phyloP scores from a whole-genome alignment of 352 stramenopile species.

The Pythium pyrilobum region DNA sequence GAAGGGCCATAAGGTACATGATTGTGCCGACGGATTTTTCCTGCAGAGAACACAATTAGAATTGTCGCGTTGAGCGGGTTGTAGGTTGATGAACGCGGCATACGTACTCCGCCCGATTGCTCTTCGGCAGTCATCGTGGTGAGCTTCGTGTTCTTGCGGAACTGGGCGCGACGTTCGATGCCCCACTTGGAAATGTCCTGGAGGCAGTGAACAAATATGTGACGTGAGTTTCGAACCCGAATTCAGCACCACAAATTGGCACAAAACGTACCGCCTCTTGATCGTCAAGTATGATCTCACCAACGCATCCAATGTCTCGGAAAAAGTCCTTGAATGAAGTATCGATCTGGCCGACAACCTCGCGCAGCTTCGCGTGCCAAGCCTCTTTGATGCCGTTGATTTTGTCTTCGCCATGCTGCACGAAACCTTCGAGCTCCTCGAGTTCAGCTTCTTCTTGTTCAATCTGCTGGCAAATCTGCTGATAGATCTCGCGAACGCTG shows the following conservation, averaged over 20 bases:
- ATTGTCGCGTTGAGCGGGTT: too few relatives aligned
- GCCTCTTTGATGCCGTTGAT: constrained; percentile 75
- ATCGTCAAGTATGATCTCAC: constrained; percentile 77
- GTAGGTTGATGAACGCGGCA: neutral
- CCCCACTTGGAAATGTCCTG: constrained; percentile 87
- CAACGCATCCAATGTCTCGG: constrained; percentile 80
- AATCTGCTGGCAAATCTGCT: constrained; percentile 64
- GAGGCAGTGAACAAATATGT: neutral
- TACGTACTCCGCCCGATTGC: constrained; percentile 78
- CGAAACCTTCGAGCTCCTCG: constrained; percentile 51
- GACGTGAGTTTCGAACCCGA: too few relatives aligned
- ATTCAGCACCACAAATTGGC: neutral
- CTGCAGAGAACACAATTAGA: constrained; percentile 20
- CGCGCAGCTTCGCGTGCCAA: constrained; percentile 61
- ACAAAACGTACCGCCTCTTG: constrained; percentile 42
- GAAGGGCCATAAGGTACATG: constrained; percentile 89
- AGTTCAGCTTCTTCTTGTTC: constrained; percentile 51
- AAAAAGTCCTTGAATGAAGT: constrained; percentile 82
- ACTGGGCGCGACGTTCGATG: constrained; percentile 80
- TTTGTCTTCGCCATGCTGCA: constrained; percentile 53
- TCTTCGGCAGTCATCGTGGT: constrained; percentile 84
- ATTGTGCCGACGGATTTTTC: constrained; percentile 90
- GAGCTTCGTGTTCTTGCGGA: constrained; percentile 80
- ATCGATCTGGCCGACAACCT: constrained; percentile 79
- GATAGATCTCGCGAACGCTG: constrained; percentile 68